Base-by-base conservation (phyloP, 805 yeast genomes). In the Yarrowia porcina region DNA sequence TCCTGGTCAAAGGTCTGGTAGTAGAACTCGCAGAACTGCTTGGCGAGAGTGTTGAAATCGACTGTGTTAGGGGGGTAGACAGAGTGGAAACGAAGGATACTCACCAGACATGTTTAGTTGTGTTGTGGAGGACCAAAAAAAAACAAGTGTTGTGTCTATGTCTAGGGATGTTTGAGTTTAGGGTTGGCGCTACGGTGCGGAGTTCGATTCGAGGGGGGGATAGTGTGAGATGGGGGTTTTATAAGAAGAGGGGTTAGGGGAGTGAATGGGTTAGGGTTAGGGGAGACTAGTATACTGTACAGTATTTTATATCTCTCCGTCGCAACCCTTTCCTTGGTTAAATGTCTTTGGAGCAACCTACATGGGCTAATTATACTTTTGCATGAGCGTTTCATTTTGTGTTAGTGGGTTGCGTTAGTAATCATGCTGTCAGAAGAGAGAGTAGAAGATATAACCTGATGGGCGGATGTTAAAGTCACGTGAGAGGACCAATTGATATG, bases 1-100 rank as follows among this genome's bases (percentile, higher is more conserved):
- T 93, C 97, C 71, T 86, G 76, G 78, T 92, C 97, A 73, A 93
- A 93, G 77, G 90, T 96, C 75, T 89, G 88, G 84, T 93, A 94
- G 84, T 94, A 93, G 74, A 91, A 93, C 76, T 83, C 87, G 73
- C 97, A 90, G 79, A 93, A 93, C 77, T 93, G 96, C 76, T 87
- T 82, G 54, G 74, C 71, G 28, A 70, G 70, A 36, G 69, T 61
- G 66, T 65, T 67, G 70, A 70, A 70, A 61, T 73, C 72, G 59
- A 50, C 56, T 49, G 56, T 49, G 56, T 49, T 49, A 49, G 56
- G 30, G 39, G 6, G 56, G 25, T 11, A 4, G 23, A 6, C 25
- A 10, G 6, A 4, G 3, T 1, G 1, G 2, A 0, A n/a, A 33
- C 36, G 25, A n/a, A n/a, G 12, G 38, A 4, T 49, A 49, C 56